Base-by-base conservation (phyloP, 176 grass and related monocot genomes). In the Ensete ventricosum region DNA sequence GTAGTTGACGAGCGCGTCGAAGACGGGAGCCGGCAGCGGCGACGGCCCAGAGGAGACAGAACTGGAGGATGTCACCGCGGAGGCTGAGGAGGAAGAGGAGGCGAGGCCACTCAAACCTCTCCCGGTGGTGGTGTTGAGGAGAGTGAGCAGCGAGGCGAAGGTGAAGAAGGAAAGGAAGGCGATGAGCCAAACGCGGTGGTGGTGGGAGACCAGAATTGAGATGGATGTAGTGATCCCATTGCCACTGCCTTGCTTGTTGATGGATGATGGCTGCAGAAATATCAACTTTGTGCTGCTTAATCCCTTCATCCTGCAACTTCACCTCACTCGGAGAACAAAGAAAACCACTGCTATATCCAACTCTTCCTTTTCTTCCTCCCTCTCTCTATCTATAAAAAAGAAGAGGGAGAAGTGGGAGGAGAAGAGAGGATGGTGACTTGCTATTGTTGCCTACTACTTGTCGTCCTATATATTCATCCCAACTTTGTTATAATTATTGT, bases 1-100 rank as follows among this genome's bases (percentile, higher is more conserved):
- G 82, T 90, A 97, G 75, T 93, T 90, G 17, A 97, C 79, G 69
- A 93, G 77, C 1, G 93, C 84, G 74, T 97, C 84, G 71, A 91
- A 97, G 69, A 97, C 88, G 9, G 65, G 76, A 1, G 9, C 3
- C 25, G 9, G 52, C 14, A 8, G 17, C 4, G 19, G 17, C 21
- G 14, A 1, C 27, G 10, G n/a, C 7, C 12, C 50, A 19, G 4
- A 57, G 62, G 43, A 66, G 54, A 71, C 55, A 19, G 54, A 57
- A 11, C 22, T 19, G 66, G 67, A 14, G n/a, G 19, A 71, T 70
- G 52, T 52, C 73, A 1, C 26, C 20, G 11, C 59, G 59, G 21
- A 11, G 8, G 57, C 6, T 6, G 25, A 14, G n/a, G 74, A 50
- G 19, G 75, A 3, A 13, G 58, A 25, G 43, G 57, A 77, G 20